Base-by-base conservation (phyloP, 1,284 basidiomycete genomes). In the Trametes polyzona region DNA sequence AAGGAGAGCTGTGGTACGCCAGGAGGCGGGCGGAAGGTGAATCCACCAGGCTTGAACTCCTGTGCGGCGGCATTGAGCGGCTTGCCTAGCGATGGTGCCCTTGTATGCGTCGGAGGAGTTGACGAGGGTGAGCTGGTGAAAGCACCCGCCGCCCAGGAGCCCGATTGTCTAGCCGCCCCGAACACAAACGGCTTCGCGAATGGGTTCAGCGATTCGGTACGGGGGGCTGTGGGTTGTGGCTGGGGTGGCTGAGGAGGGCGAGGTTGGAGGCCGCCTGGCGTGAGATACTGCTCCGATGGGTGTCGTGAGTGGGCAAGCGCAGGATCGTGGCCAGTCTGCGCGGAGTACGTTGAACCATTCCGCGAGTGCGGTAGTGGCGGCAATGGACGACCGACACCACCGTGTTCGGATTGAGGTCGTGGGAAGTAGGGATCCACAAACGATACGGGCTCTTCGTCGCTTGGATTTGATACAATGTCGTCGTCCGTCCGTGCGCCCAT, bases 101-200 rank as follows among this genome's bases (percentile, higher is more conserved):
- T 86, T 6, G 75, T 64, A 67, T 92, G 89, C 1, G 57, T 75
- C 66, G 60, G 71, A 67, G 65, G 56, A 1, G 62, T 61, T 5
- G 64, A 6, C 26, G 51, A 59, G 12, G 59, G 73, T 65, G 57
- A 69, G 69, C 42, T 57, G 21, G 49, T 27, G 40, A 62, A 58
- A 16, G 60, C 36, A 21, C 57, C 54, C 14, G 55, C 32, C 0
- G 59, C 51, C 55, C 58, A 62, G 12, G 62, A 62, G 71, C 72
- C 59, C 55, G 44, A 66, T 36, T 51, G 65, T n/a, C 65, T 61
- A 36, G 42, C 49, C 21, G 68, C 19, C 46, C 88, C 89, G 69
- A 92, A 92, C 8, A 91, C 86, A 61, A 93, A 93, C 0, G 90
- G 88, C 66, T 90, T 90, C 10, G 90, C 90, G 53, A 83, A 78